These are phyloP conservation scores for Podaxis mareebaensis DNA, from an alignment of 768 basidiomycete species.

Conservation along the genomic window DNA sequence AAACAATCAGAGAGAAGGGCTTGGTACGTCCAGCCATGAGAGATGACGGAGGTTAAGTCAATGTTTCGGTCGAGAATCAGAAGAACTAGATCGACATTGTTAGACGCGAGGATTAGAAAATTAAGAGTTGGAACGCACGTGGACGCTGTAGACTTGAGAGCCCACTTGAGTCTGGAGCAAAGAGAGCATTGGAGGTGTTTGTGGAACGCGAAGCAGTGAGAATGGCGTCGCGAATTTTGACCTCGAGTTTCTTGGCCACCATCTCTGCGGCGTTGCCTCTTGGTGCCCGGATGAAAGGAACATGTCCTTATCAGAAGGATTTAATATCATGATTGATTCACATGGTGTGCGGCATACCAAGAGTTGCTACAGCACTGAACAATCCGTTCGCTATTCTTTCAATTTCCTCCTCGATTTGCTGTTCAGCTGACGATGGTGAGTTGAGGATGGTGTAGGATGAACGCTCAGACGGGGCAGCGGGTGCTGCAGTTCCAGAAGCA, in stretches of 20 bases:
- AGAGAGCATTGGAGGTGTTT: slow-evolving; percentile 56
- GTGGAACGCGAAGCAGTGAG: slow-evolving; percentile 68
- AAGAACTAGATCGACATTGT: slow-evolving; percentile 58
- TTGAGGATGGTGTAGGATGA: slow-evolving; percentile 84
- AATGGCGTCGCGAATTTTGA: slow-evolving; percentile 85
- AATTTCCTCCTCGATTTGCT: slow-evolving; percentile 90
- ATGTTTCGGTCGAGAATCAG: slow-evolving; percentile 94
- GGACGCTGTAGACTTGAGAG: slow-evolving; percentile 87
- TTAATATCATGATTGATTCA: not conserved
- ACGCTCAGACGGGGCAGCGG: slow-evolving; percentile 32
- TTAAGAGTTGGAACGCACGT: slow-evolving; percentile 45
- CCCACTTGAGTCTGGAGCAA: slow-evolving; percentile 79
- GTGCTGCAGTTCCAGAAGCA: slow-evolving; percentile 31
- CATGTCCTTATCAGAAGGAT: slow-evolving; percentile 57
- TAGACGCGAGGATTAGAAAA: not conserved
- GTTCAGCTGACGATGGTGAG: slow-evolving; percentile 86
- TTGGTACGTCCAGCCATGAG: slow-evolving; percentile 99
- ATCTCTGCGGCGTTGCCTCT: slow-evolving; percentile 98
- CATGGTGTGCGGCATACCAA: slow-evolving; percentile 50
- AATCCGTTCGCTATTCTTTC: slow-evolving; percentile 89
- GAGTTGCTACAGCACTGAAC: slow-evolving; percentile 88
- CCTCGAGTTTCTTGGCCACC: slow-evolving; percentile 96
- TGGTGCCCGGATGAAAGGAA: slow-evolving; percentile 93
- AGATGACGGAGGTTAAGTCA: slow-evolving; percentile 89
- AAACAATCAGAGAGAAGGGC: slow-evolving; percentile 97